These are phyloP conservation scores for Cercospora janseana DNA, from an alignment of 2,329 filamentous ascomycete species.

Conservation along the genomic window DNA sequence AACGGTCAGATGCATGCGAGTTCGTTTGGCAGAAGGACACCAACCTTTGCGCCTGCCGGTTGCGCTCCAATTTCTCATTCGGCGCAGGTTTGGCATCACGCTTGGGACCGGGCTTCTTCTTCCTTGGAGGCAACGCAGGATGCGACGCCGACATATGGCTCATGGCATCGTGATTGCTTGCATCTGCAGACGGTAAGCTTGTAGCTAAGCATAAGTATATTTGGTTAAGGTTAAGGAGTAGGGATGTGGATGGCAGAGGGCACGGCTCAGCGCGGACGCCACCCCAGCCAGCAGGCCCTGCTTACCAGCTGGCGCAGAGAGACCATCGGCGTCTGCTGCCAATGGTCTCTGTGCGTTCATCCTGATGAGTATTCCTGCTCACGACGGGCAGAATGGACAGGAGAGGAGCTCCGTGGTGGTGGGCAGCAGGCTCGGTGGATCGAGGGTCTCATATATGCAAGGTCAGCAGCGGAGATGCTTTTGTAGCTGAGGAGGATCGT, in stretches of 20 bases:
- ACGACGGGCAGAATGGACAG: neutral
- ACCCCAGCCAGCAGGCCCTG: too few relatives aligned
- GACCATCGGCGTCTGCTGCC: slow-evolving; percentile 13
- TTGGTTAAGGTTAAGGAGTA: neutral
- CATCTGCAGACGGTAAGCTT: slow-evolving; percentile 19
- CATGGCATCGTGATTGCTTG: slow-evolving; percentile 9
- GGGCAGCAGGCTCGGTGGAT: too few relatives aligned
- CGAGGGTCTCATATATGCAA: neutral
- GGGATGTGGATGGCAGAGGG: too few relatives aligned
- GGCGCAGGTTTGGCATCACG: slow-evolving; percentile 28
- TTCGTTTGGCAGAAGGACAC: neutral
- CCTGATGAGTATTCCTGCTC: slow-evolving; percentile 3
- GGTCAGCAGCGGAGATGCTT: neutral
- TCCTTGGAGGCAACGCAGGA: slow-evolving; percentile 15
- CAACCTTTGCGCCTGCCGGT: slow-evolving; percentile 29
- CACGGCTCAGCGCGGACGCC: too few relatives aligned
- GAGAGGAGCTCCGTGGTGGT: too few relatives aligned
- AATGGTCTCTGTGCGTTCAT: slow-evolving; percentile 22
- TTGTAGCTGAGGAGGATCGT: neutral
- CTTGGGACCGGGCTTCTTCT: slow-evolving; percentile 29
- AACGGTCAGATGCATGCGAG: neutral
- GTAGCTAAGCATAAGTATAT: neutral
- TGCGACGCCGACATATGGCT: slow-evolving; percentile 7
- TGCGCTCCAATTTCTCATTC: slow-evolving; percentile 27
- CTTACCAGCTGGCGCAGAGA: slow-evolving; percentile 21